These are phyloP conservation scores for Chaetomium globosum DNA, from an alignment of 2,329 filamentous ascomycete species.

Conservation along the genomic window DNA sequence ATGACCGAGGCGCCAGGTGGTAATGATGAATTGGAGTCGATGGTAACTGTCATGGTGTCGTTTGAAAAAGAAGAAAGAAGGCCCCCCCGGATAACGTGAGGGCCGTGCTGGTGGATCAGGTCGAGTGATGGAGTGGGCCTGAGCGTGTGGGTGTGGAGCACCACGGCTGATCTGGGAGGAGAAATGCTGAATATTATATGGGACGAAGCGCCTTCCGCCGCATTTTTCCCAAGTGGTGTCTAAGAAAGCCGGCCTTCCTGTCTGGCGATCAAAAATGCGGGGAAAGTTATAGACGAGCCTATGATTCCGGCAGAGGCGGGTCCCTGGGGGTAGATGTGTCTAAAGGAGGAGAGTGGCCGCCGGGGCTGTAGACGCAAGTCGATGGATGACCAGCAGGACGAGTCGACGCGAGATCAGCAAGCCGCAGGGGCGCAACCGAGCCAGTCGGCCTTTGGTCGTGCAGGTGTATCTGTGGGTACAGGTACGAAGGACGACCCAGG, in stretches of 20 bases:
- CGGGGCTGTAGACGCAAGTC: constrained; percentile 33
- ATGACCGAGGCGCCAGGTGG: constrained; percentile 44
- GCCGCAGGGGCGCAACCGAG: constrained; percentile 34
- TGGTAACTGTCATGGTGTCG: constrained; percentile 28
- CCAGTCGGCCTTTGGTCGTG: constrained; percentile 31
- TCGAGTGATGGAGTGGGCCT: constrained; percentile 25
- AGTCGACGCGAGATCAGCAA: constrained; percentile 37
- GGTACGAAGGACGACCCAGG: constrained; percentile 41
- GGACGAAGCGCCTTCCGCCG: constrained; percentile 35
- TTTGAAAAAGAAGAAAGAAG: constrained; percentile 5
- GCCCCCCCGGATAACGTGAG: background rate
- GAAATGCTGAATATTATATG: constrained; percentile 33
- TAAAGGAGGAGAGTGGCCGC: constrained; percentile 30
- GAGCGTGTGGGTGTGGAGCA: constrained; percentile 27
- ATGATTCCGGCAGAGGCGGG: constrained; percentile 32
- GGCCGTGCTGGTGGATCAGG: constrained; percentile 10
- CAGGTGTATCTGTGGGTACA: constrained; percentile 38
- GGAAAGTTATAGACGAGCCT: constrained; percentile 34
- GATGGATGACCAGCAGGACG: constrained; percentile 34
- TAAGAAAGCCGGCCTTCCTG: constrained; percentile 26
- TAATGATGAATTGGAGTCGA: constrained; percentile 30
- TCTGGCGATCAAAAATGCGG: constrained; percentile 34
- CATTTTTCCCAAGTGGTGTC: constrained; percentile 39
- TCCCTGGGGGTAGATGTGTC: constrained; percentile 28
- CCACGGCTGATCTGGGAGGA: constrained; percentile 24